Percentiles rank a stretch among this genome's conserved stretches.
These are phyloP conservation scores for Podospora anserina DNA, from an alignment of 495 filamentous ascomycete species.

Conservation along the genomic window DNA sequence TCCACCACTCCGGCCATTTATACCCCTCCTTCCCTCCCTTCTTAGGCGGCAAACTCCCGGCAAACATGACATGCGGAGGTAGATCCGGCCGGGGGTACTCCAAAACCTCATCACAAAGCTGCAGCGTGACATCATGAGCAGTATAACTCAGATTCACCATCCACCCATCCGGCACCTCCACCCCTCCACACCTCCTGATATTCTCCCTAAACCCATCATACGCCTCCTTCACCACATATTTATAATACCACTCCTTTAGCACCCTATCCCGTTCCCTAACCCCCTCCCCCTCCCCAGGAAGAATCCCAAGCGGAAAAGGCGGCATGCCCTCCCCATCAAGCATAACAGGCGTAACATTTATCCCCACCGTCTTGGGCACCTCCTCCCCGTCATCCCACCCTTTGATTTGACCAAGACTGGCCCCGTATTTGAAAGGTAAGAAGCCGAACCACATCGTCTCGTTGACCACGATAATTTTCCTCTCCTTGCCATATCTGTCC, in stretches of 20 bases:
- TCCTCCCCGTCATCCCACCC: slow-evolving; percentile 10
- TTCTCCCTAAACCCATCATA: slow-evolving; percentile 17
- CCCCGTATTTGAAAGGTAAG: slow-evolving; percentile 23
- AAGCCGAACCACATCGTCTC: slow-evolving; percentile 24
- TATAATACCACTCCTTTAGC: slow-evolving; percentile 17
- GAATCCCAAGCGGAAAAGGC: slow-evolving; percentile 21
- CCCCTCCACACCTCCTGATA: slow-evolving; percentile 9
- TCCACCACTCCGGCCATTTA: slow-evolving; percentile 33
- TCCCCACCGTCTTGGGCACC: slow-evolving; percentile 22
- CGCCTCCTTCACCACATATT: slow-evolving; percentile 16
- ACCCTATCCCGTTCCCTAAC: slow-evolving; percentile 11
- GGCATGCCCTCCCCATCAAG: slow-evolving; percentile 22
- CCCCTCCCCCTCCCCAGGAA: not conserved
- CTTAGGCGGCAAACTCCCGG: slow-evolving; percentile 33
- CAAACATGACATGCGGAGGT: slow-evolving; percentile 30
- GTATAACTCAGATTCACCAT: slow-evolving; percentile 24
- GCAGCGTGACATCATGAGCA: slow-evolving; percentile 32
- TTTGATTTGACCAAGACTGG: slow-evolving; percentile 1
- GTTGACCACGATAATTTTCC: slow-evolving; percentile 26
- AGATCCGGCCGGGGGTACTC: slow-evolving; percentile 35
- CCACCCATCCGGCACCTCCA: slow-evolving; percentile 21
- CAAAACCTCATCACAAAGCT: slow-evolving; percentile 34
- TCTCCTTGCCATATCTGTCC: slow-evolving; percentile 8
- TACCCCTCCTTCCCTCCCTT: slow-evolving; percentile 15
- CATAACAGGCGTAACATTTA: slow-evolving; percentile 27